A percentile compares a stretch with the other conserved stretches of the same genome.
phyloP scores from a whole-genome alignment of 108 stramenopile species.

The Skeletonema potamos region DNA sequence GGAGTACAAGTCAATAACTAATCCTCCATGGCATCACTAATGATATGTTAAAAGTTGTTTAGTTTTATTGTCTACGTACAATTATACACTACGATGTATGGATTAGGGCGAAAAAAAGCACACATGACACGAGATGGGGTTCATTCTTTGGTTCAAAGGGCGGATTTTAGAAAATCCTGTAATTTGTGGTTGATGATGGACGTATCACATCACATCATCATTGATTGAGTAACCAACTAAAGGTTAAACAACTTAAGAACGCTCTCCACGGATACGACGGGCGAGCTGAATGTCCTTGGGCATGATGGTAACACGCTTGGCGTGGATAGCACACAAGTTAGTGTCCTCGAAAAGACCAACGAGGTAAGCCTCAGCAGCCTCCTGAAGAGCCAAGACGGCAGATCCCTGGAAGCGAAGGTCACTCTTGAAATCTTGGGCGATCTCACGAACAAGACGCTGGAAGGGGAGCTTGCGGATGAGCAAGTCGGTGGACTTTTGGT shows the following conservation, averaged over 20 bases:
- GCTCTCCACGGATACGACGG: conserved; percentile 84
- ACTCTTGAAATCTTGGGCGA: conserved; percentile 86
- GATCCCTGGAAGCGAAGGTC: conserved; percentile 93
- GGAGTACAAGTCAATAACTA: no score
- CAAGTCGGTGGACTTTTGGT: conserved; percentile 93
- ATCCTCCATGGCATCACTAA: no score
- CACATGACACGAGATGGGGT: background rate
- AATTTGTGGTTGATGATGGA: background rate
- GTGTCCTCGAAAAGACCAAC: conserved; percentile 94
- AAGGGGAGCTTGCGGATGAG: conserved; percentile 96
- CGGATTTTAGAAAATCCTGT: conserved; percentile 14
- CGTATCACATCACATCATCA: background rate
- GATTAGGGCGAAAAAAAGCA: no score
- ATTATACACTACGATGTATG: no score
- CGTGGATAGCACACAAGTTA: conserved; percentile 96
- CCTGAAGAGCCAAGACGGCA: conserved; percentile 92
- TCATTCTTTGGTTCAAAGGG: conserved; percentile 2
- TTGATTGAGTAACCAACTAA: background rate
- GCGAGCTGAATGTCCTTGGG: conserved; percentile 93
- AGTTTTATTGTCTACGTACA: no score
- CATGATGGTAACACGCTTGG: conserved; percentile 97
- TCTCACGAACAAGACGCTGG: conserved; percentile 90
- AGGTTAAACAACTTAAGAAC: conserved; percentile 52
- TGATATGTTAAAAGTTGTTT: no score
- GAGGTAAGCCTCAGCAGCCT: conserved; percentile 90